phyloP scores from a whole-genome alignment of 768 basidiomycete genomes.

The Pleurotus tuber-regium region DNA sequence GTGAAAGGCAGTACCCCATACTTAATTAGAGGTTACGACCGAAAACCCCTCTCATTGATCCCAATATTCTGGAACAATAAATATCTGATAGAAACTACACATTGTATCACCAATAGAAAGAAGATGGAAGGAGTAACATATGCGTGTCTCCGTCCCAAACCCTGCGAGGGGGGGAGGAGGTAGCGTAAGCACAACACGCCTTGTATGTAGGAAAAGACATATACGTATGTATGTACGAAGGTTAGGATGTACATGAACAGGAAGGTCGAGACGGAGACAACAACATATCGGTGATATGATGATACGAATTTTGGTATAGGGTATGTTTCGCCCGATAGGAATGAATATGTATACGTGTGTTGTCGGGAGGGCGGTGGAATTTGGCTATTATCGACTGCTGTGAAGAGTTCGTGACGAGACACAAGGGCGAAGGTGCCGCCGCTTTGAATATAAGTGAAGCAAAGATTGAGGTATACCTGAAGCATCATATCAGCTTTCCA shows the following conservation, averaged over 20 bases:
- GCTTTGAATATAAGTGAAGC: not conserved
- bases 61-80: too few species aligned
- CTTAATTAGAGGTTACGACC: too few species aligned
- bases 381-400: not conserved
- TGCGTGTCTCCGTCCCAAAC: not conserved
- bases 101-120: not conserved
- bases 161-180: constrained; percentile 3
- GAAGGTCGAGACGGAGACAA: constrained; percentile 2
- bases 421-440: not conserved
- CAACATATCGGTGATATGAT: constrained; percentile 1
- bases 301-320: constrained; percentile 10
- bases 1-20: too few species aligned
- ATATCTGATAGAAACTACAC: too few species aligned
- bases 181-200: not conserved
- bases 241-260: constrained; percentile 2
- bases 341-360: not conserved
- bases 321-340: constrained; percentile 1
- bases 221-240: constrained; percentile 7
- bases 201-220: not conserved
- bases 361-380: not conserved
- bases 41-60: too few species aligned
- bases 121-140: not conserved
- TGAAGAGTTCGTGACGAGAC: not conserved
- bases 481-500: not conserved
- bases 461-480: not conserved